Evolutionary conservation across 2,329 filamentous ascomycete species (phyloP), one percentile per base, ranked within the genome.

Genomic region (Cytospora piceicola): DNA sequence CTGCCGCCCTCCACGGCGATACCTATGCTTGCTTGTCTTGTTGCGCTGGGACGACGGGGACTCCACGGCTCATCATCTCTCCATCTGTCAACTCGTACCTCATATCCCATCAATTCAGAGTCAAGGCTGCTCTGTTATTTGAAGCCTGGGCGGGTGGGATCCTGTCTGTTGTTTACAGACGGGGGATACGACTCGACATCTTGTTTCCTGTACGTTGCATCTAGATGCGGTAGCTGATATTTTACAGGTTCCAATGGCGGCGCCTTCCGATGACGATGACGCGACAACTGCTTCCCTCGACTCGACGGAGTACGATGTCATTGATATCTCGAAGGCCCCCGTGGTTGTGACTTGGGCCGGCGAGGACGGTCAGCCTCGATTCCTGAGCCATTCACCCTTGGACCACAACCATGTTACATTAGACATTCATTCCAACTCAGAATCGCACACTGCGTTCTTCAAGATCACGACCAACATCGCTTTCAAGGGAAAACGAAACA

Each of bases 71-170:
- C 32, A 32, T 63, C n/a, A 36, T 61, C 36, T 30, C 32, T 61
- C 57, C 27, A 34, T 27, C 27, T 29, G 55, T 42, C 56, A 27
- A 24, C 27, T 46, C 53, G 59, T 57, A n/a, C 51, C 22, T 53
- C 11, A 62, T 51, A 27, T 34, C 52, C 46, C 55, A 39, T 42
- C 58, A 49, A 30, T 49, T n/a, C 42, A 61, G 59, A 67, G 66
- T 67, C 66, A 63, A 66, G 66, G 66, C 66, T 67, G 63, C 66
- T 67, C 63, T 59, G 56, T 51, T 32, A 42, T 52, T 24, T 52
- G 27, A 67, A 67, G 66, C 66, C 66, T 66, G 66, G 66, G 66
- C 55, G 66, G 66, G 66, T 29, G 66, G 66, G 66, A 67, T 67
- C 52, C 63, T 67, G 52, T 53, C 51, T 27, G 30, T 62, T 17